Percentiles rank a stretch among this genome's conserved stretches.
phyloP scores from a whole-genome alignment of 2,329 filamentous ascomycete genomes.

The Colletotrichum gigasporum region DNA sequence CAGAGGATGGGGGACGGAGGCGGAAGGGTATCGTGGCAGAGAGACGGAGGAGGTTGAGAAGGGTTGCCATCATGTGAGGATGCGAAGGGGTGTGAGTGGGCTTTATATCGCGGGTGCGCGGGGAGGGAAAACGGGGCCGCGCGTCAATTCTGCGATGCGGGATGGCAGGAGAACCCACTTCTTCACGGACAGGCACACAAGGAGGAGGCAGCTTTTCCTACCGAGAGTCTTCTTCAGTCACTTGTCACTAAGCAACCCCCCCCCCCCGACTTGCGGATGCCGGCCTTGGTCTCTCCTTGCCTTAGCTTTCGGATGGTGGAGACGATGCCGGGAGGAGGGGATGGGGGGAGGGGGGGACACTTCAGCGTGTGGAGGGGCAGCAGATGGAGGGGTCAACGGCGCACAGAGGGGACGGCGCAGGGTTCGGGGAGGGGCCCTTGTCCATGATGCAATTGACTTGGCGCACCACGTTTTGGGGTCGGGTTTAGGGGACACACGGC shows the following conservation, averaged over 20 bases:
- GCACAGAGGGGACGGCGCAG: not conserved
- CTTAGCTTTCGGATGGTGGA: conserved; percentile 23
- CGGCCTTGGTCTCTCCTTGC: not conserved
- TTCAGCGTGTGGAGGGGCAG: not conserved
- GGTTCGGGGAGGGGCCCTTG: not conserved
- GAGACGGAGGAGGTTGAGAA: not conserved
- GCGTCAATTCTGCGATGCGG: conserved; percentile 15
- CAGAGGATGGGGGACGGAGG: not conserved
- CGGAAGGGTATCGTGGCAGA: conserved; percentile 5
- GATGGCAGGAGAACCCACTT: conserved; percentile 12
- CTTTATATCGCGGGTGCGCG: conserved; percentile 6
- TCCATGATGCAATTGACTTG: conserved; percentile 29
- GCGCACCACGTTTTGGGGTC: not conserved
- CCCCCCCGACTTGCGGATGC: not conserved
- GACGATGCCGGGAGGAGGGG: conserved; percentile 1
- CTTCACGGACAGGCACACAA: not conserved
- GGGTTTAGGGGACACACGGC: not conserved
- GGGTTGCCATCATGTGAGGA: not conserved
- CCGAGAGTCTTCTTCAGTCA: not conserved
- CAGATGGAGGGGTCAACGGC: conserved; percentile 2
- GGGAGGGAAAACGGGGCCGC: conserved; percentile 17
- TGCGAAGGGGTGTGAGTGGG: not conserved
- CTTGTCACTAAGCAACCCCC: too few species aligned
- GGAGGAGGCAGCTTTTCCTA: not conserved
- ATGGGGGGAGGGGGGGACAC: not conserved